Evolutionary conservation across 2,329 filamentous ascomycete species (phyloP).

Genomic region (Hymenotorrendiella dingleyae): DNA sequence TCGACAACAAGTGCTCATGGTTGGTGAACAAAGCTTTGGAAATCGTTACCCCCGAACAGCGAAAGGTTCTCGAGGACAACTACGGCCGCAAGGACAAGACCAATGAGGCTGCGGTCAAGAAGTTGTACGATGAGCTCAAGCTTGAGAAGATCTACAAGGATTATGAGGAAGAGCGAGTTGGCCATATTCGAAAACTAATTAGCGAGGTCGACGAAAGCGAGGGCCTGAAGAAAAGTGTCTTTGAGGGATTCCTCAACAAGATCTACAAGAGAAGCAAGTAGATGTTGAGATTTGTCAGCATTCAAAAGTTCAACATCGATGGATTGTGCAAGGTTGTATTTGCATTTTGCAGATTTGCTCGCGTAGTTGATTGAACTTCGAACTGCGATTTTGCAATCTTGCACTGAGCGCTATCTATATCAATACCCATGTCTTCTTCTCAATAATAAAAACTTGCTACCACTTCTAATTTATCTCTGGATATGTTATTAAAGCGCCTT

Average conservation of each 20-base stretch:
- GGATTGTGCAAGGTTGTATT: too few species aligned
- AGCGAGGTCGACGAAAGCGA: conserved; percentile 74
- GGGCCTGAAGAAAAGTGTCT: conserved; percentile 85
- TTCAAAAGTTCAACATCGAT: too few species aligned
- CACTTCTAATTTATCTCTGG: too few species aligned
- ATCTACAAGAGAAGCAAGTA: conserved; percentile 99
- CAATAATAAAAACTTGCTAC: too few species aligned
- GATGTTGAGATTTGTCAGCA: too few species aligned
- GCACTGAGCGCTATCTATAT: too few species aligned
- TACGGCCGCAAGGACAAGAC: conserved; percentile 87
- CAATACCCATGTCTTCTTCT: too few species aligned
- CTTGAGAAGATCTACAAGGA: conserved; percentile 78
- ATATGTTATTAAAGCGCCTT: too few species aligned
- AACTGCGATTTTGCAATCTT: too few species aligned
- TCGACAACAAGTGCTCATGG: conserved; percentile 99
- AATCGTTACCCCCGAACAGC: conserved; percentile 76
- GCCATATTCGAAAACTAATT: conserved; percentile 73
- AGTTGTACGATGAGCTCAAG: conserved; percentile 78
- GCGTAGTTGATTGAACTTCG: too few species aligned
- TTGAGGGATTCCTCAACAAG: conserved; percentile 86
- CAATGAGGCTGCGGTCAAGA: conserved; percentile 82
- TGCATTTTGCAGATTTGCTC: too few species aligned
- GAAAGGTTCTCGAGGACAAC: conserved; percentile 80
- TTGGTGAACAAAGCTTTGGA: conserved; percentile 89
- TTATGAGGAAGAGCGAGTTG: conserved; percentile 83